Evolutionary conservation across 1,284 basidiomycete species (phyloP).

Genomic region (Schizophyllum amplum): DNA sequence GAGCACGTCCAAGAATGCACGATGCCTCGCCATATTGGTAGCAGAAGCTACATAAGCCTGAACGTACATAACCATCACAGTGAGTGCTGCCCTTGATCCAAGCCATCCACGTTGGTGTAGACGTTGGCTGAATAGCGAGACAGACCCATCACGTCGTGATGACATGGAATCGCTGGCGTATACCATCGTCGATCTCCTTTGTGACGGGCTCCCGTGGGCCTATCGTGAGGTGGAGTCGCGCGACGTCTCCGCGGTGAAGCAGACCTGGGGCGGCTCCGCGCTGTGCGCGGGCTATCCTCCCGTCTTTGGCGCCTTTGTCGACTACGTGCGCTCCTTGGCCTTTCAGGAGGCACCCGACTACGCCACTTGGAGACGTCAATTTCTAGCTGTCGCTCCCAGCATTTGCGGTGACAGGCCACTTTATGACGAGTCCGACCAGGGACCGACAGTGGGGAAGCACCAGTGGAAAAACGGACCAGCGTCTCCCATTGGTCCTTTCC

Average conservation of each 20-base stretch:
- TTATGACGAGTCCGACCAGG: not conserved
- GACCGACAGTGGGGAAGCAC: too few relatives aligned
- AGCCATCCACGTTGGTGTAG: not conserved
- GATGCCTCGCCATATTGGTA: not conserved
- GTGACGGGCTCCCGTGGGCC: not conserved
- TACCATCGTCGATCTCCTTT: not conserved
- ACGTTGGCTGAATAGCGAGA: not conserved
- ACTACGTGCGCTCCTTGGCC: not conserved
- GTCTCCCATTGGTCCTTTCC: not conserved
- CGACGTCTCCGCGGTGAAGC: not conserved
- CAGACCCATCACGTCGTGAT: not conserved
- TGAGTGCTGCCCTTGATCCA: not conserved
- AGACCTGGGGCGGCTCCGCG: not conserved
- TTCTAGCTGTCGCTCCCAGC: not conserved
- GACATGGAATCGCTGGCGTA: slow-evolving; percentile 1
- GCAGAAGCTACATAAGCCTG: not conserved
- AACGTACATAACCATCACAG: not conserved
- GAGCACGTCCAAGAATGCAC: not conserved
- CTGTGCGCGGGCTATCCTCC: not conserved
- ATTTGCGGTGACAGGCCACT: not conserved
- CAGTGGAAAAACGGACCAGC: not conserved
- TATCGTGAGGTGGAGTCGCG: not conserved
- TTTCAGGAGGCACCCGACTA: not conserved
- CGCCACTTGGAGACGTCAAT: not conserved
- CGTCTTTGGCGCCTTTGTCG: not conserved